Evolutionary conservation across 2,329 filamentous ascomycete species (phyloP).

Genomic region (Verticillium zaregamsianum): DNA sequence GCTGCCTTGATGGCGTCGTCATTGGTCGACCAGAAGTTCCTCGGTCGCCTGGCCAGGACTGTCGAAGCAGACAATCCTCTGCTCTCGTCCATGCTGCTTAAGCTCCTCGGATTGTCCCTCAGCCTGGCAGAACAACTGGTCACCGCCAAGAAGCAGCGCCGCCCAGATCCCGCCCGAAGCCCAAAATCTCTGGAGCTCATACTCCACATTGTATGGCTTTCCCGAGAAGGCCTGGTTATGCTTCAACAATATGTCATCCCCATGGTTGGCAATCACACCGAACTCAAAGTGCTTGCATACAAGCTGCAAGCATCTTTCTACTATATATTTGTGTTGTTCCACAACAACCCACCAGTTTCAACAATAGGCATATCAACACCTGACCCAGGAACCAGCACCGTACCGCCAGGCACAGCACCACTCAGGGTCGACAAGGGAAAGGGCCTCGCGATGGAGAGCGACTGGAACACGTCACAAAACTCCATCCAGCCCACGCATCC

Average conservation of each 20-base stretch:
- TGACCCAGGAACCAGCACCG: conserved; percentile 33
- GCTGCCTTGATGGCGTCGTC: conserved; percentile 78
- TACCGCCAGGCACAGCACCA: conserved; percentile 19
- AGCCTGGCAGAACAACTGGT: conserved; percentile 81
- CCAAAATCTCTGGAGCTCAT: conserved; percentile 80
- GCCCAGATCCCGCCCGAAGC: conserved; percentile 72
- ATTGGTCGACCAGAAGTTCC: conserved; percentile 95
- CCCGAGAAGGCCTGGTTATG: conserved; percentile 83
- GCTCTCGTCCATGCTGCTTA: conserved; percentile 79
- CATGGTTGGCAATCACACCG: conserved; percentile 71
- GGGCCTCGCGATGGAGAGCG: conserved; percentile 38
- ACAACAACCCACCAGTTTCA: conserved; percentile 80
- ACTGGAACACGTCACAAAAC: conserved; percentile 36
- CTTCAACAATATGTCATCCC: conserved; percentile 85
- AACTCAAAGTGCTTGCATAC: conserved; percentile 84
- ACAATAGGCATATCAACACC: conserved; percentile 50
- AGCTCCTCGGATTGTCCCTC: conserved; percentile 85
- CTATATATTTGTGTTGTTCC: conserved; percentile 94
- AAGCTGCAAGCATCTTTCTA: conserved; percentile 94
- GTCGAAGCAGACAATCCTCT: conserved; percentile 75
- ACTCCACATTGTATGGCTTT: conserved; percentile 89
- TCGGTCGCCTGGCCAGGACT: conserved; percentile 80
- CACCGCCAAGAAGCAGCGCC: conserved; percentile 76
- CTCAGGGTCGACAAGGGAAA: conserved; percentile 43
- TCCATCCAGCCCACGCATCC: conserved; percentile 45